phyloP scores from a whole-genome alignment of 441 rosid genomes.

The Euphorbia celastroides region DNA sequence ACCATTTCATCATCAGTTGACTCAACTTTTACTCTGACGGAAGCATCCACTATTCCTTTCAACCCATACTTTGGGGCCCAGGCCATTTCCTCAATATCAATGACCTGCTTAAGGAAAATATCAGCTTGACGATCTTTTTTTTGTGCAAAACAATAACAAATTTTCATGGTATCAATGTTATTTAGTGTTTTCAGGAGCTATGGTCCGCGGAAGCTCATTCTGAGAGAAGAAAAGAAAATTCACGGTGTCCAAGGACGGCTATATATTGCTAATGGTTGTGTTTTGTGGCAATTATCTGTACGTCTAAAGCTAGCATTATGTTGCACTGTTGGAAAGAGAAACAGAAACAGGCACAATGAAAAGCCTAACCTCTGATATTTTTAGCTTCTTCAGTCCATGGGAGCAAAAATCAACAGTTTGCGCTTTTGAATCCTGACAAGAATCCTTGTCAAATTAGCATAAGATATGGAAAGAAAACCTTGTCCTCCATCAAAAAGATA shows the following conservation, averaged over 20 bases:
- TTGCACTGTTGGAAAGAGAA: neutral
- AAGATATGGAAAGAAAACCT: conserved; percentile 5
- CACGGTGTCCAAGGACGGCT: neutral
- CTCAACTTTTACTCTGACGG: conserved; percentile 62
- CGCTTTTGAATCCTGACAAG: conserved; percentile 46
- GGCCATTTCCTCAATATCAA: conserved; percentile 97
- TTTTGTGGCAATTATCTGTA: neutral
- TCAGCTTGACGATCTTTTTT: neutral
- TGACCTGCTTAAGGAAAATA: conserved; percentile 43
- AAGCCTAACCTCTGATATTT: conserved; percentile 65
- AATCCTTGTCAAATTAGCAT: conserved; percentile 19
- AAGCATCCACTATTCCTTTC: conserved; percentile 98
- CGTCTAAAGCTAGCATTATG: neutral
- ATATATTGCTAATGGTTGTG: neutral
- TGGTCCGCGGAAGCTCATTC: conserved; percentile 1
- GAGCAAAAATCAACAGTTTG: conserved; percentile 77
- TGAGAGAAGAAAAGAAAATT: conserved; percentile 1
- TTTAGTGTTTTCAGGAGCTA: neutral
- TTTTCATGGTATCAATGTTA: neutral
- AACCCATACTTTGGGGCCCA: conserved; percentile 98
- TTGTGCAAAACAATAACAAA: neutral
- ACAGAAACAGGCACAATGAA: conserved; percentile 18
- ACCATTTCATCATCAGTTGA: conserved; percentile 36
- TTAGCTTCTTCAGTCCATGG: conserved; percentile 49
- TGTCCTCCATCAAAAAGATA: neutral